Evolutionary conservation across 768 basidiomycete species (phyloP), one percentile per base, ranked within the genome.

Genomic region (Neoboletus subvelutipes): DNA sequence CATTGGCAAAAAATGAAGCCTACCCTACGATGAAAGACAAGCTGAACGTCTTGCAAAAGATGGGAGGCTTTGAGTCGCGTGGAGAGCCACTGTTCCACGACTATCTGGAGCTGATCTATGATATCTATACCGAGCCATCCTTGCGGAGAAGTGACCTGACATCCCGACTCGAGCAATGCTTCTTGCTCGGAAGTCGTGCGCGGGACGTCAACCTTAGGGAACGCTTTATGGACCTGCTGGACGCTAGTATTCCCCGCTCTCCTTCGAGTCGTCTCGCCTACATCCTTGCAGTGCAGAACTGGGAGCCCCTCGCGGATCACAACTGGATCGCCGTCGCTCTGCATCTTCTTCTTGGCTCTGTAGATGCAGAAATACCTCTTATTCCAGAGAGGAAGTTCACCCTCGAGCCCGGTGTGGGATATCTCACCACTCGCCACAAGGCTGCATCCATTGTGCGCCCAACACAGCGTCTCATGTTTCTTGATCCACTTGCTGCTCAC

Each of bases 21-120:
- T 90, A 90, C 68, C 95, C 95, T 8, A 90, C 90, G 0, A 87
- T 91, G 83, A 98, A 97, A 73, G 97, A 99, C 75, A 98, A 98
- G 72, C 88, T 95, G 3, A 87, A 81, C 29, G 75, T 98, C 33
- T 72, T 99, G 58, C 86, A 90, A 66, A 92, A 91, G 69, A 95
- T 99, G 94, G 80, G 83, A 7, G 77, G 82, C 11, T 94, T 86
- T 65, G 94, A 98, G 73, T 78, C 78, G 24, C 85, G 90, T 33
- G 87, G 85, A 37, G 90, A 94, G n/a, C 62, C 76, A 4, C 79
- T 98, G 4, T 92, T 90, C 71, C 83, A 86, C 45, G 82, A 87
- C 41, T 98, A 93, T 70, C 79, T 98, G 63, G 86, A 90, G 60
- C 80, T 98, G 57, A 89, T 99, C 54, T 88, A 92, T 68, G 93